Percentiles rank a stretch among this genome's conserved stretches.
phyloP scores from a whole-genome alignment of 2,329 filamentous ascomycete genomes.

The Paecilomyces fulvus region DNA sequence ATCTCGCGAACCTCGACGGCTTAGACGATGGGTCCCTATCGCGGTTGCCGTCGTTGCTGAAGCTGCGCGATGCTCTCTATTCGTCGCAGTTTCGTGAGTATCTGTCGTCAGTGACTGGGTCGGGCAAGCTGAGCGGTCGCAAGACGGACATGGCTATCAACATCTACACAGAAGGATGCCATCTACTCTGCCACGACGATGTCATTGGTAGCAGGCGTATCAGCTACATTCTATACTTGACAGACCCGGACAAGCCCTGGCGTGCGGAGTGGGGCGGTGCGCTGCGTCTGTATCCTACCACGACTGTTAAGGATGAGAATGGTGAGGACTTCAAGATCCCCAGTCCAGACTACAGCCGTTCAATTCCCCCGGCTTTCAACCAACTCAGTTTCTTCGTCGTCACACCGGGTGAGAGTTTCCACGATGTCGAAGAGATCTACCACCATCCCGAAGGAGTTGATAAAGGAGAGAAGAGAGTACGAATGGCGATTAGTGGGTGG shows the following conservation, averaged over 20 bases:
- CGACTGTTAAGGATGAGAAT: slow-evolving; percentile 55
- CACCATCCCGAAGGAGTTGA: slow-evolving; percentile 46
- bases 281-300: slow-evolving; percentile 72
- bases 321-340: slow-evolving; percentile 73
- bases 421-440: slow-evolving; percentile 98
- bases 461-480: slow-evolving; percentile 53
- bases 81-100: slow-evolving; percentile 83
- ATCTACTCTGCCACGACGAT: slow-evolving; percentile 93
- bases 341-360: slow-evolving; percentile 65
- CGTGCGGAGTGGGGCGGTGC: slow-evolving; percentile 88
- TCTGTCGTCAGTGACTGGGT: slow-evolving; percentile 74
- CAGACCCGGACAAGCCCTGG: slow-evolving; percentile 86
- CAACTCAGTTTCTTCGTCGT: slow-evolving; percentile 98
- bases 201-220: slow-evolving; percentile 94
- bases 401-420: slow-evolving; percentile 96
- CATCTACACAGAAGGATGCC: slow-evolving; percentile 92
- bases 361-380: slow-evolving; percentile 92
- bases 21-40: slow-evolving; percentile 77
- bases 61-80: slow-evolving; percentile 90
- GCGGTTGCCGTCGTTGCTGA: slow-evolving; percentile 80
- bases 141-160: slow-evolving; percentile 99
- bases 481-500: slow-evolving; percentile 98
- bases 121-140: slow-evolving; percentile 76
- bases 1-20: slow-evolving; percentile 92
- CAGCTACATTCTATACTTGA: slow-evolving; percentile 95